Percentiles rank a stretch among this genome's conserved stretches.
Conservation (phyloP, 805 yeast genomes). For the Nakazawaea wyomingensis region DNA sequence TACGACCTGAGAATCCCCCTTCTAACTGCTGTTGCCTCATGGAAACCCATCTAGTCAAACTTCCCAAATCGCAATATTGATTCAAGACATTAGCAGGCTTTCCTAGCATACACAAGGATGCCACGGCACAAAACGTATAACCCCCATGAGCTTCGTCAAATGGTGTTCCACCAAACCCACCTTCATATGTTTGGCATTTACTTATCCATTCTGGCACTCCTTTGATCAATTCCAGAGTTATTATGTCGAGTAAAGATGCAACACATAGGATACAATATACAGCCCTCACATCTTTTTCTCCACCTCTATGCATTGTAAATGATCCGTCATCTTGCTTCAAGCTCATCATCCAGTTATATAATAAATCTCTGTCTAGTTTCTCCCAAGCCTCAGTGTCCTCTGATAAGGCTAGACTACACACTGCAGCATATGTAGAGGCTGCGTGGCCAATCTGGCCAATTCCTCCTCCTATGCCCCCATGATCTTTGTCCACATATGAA, state of each 20-base stretch:
- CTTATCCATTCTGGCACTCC: constrained; percentile 57
- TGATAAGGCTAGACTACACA: constrained; percentile 54
- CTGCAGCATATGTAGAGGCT: constrained; percentile 79
- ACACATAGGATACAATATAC: constrained; percentile 80
- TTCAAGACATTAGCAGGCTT: constrained; percentile 28
- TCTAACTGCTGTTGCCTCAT: constrained; percentile 68
- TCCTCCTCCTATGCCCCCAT: constrained; percentile 87
- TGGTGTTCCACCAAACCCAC: constrained; percentile 88
- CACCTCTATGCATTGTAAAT: constrained; percentile 66
- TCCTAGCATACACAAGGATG: constrained; percentile 46
- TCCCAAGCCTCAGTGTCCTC: constrained; percentile 37
- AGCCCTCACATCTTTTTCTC: constrained; percentile 84
- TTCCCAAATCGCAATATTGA: constrained; percentile 40
- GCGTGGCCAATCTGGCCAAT: constrained; percentile 73
- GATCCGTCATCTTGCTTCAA: constrained; percentile 71
- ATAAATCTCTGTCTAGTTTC: constrained; percentile 36
- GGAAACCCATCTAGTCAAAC: constrained; percentile 60
- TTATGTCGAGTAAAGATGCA: constrained; percentile 58
- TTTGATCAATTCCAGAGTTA: constrained; percentile 52
- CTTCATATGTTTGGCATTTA: constrained; percentile 85
- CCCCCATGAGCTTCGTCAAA: constrained; percentile 96
- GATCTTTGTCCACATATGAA: constrained; percentile 23
- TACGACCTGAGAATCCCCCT: constrained; percentile 86
- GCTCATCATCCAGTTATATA: constrained; percentile 59
- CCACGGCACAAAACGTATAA: constrained; percentile 86